Evolutionary conservation across 2,329 filamentous ascomycete genomes (phyloP).

Genomic region (Diplodia sapinea): DNA sequence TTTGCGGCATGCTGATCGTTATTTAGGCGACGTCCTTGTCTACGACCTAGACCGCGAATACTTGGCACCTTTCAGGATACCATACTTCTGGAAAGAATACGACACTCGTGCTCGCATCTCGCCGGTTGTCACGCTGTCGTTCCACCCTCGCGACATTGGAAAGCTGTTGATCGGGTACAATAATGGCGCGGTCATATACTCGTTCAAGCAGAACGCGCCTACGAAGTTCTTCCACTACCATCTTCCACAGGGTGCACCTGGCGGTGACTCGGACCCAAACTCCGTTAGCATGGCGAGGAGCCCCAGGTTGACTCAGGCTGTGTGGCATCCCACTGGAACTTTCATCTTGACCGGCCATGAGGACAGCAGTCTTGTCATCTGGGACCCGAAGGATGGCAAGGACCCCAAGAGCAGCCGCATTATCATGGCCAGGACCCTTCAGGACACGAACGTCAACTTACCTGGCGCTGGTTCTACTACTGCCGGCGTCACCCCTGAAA

Average conservation of each 20-base stretch:
- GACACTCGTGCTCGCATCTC: slow-evolving; percentile 70
- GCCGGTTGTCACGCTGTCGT: slow-evolving; percentile 75
- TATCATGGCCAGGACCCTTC: slow-evolving; percentile 80
- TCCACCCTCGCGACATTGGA: slow-evolving; percentile 92
- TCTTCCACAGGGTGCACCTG: slow-evolving; percentile 79
- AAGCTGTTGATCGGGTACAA: slow-evolving; percentile 90
- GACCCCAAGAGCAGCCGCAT: slow-evolving; percentile 87
- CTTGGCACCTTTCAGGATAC: slow-evolving; percentile 78
- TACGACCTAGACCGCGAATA: slow-evolving; percentile 87
- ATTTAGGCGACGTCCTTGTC: slow-evolving; percentile 76
- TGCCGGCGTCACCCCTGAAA: slow-evolving; percentile 53
- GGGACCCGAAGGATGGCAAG: slow-evolving; percentile 82
- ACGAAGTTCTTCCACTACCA: slow-evolving; percentile 83
- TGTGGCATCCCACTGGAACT: slow-evolving; percentile 95
- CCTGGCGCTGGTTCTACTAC: slow-evolving; percentile 57
- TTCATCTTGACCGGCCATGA: slow-evolving; percentile 88
- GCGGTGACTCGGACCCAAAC: slow-evolving; percentile 71
- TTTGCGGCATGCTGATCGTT: slow-evolving; percentile 7
- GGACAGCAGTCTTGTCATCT: slow-evolving; percentile 89
- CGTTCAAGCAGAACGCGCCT: slow-evolving; percentile 87
- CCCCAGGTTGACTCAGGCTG: slow-evolving; percentile 78
- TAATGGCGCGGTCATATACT: slow-evolving; percentile 86
- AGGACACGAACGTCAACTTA: slow-evolving; percentile 74
- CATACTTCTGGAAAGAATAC: slow-evolving; percentile 82
- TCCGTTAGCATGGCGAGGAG: slow-evolving; percentile 67